Conservation (phyloP, 768 basidiomycete species). For the Infundibulicybe gibba region DNA sequence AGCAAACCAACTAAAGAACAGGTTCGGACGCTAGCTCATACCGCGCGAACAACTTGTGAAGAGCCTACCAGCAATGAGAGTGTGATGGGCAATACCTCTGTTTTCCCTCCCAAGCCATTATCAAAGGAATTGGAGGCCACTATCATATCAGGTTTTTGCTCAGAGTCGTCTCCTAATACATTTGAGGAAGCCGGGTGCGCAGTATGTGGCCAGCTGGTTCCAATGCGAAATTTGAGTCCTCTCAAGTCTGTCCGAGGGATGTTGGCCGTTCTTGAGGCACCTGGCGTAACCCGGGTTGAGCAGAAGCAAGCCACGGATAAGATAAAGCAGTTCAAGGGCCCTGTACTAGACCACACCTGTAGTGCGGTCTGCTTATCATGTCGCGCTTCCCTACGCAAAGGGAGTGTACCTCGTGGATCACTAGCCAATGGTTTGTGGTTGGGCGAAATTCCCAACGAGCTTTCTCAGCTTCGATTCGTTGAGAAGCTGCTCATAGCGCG, state of each 20-base stretch:
- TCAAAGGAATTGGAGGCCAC: background rate
- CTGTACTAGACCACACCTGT: conserved; percentile 9
- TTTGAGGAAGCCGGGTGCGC: conserved; percentile 12
- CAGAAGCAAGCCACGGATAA: conserved; percentile 1
- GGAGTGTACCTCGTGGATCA: conserved; percentile 5
- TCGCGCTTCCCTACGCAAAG: background rate
- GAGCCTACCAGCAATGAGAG: too few relatives aligned
- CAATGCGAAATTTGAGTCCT: conserved; percentile 1
- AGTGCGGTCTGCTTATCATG: conserved; percentile 7
- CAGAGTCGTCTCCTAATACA: background rate
- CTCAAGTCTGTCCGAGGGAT: conserved; percentile 5
- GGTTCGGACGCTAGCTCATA: too few relatives aligned
- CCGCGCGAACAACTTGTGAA: too few relatives aligned
- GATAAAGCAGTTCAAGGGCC: conserved; percentile 9
- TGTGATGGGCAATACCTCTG: too few relatives aligned
- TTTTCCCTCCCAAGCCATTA: background rate
- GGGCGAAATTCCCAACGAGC: conserved; percentile 20
- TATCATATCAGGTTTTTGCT: background rate
- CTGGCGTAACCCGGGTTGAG: conserved; percentile 4
- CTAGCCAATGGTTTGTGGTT: conserved; percentile 29
- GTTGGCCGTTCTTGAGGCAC: conserved; percentile 1
- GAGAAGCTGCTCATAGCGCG: conserved; percentile 21
- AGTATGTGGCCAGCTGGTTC: conserved; percentile 9
- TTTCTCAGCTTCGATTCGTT: conserved; percentile 16
- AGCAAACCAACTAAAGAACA: too few relatives aligned